Base-by-base conservation (phyloP, 345 rosid species). In the Linum lewisii region DNA sequence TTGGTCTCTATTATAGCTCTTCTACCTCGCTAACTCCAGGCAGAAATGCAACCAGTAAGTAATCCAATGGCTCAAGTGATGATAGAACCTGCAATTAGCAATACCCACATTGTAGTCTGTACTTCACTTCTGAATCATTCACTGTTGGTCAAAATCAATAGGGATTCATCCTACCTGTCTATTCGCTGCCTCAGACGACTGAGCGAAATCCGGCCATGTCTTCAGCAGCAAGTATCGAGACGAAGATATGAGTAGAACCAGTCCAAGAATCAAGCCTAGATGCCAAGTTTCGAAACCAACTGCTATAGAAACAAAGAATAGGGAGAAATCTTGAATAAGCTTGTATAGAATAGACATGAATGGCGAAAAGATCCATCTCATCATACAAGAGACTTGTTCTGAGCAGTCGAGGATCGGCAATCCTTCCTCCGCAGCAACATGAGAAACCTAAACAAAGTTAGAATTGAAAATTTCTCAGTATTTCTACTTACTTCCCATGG, bases 231-330 rank as follows among this genome's bases (percentile, higher is more conserved):
- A 60, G 74, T 78, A 84, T 36, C 97, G 79, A 57, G 75, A 78
- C 44, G 89, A 86, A 38, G 97, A 86, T 65, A 88, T 68, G 6
- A 92, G 66, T 34, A 85, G 63, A 63, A 92, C 89, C 24, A 79
- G 51, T 62, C 90, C 97, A 66, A 67, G 60, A 49, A 85, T 67
- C 72, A 92, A 74, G 34, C 47, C 88, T 56, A 92, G 77, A 78
- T 86, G 90, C 98, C 95, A 92, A 25, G 73, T 74, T 82, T 92
- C 89, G 57, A 84, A 73, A 54, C 79, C 78, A 82, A 92, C 97
- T 92, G 86, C 69, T 16, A 60, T 1, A 67, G 37, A 53, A 24
- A 56, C 64, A 70, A 54, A 25, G 52, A 9, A 21, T 23, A 20
- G 20, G 11, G 9, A 42, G 32, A 21, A 23, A 13, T 51, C 44